Conservation (phyloP, 2,329 filamentous ascomycete species). For the Penicillium sp. region DNA sequence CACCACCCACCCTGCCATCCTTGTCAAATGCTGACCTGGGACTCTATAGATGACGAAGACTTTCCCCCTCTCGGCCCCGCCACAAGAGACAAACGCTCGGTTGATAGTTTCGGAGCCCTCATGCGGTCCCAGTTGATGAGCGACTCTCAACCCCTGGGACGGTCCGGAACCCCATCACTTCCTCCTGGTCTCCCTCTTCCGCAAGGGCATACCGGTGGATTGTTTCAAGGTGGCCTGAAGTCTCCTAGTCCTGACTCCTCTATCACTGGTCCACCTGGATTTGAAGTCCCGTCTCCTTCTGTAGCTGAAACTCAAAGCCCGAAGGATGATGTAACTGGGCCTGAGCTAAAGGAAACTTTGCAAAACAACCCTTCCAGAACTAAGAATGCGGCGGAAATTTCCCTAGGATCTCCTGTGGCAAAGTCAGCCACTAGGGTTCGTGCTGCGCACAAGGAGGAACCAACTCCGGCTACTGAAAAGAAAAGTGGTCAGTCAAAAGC, state of each 20-base stretch:
- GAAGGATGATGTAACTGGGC: conserved; percentile 30
- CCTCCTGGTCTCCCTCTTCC: conserved; percentile 50
- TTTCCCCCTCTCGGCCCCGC: conserved; percentile 52
- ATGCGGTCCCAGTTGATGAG: conserved; percentile 39
- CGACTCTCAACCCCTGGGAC: conserved; percentile 35
- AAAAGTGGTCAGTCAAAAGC: conserved; percentile 22
- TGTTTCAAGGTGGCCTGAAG: conserved; percentile 38
- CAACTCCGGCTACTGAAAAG: conserved; percentile 23
- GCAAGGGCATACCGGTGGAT: conserved; percentile 43
- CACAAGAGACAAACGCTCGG: conserved; percentile 40
- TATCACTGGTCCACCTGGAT: conserved; percentile 32
- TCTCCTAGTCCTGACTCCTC: conserved; percentile 38
- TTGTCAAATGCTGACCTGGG: conserved; percentile 33
- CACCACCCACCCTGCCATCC: conserved; percentile 15
- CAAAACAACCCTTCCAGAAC: conserved; percentile 28
- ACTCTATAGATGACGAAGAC: conserved; percentile 49
- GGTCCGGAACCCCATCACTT: conserved; percentile 45
- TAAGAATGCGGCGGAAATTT: conserved; percentile 44
- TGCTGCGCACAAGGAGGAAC: conserved; percentile 28
- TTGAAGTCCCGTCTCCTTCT: conserved; percentile 31
- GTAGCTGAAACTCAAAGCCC: conserved; percentile 35
- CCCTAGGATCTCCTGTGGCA: conserved; percentile 47
- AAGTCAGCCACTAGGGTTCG: conserved; percentile 38
- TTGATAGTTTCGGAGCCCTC: conserved; percentile 43
- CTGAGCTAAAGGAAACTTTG: conserved; percentile 30